Percentiles rank a stretch among this genome's conserved stretches.
These are phyloP conservation scores for Zygosaccharomyces gambellarensis DNA, from an alignment of 805 yeast species.

Conservation along the genomic window DNA sequence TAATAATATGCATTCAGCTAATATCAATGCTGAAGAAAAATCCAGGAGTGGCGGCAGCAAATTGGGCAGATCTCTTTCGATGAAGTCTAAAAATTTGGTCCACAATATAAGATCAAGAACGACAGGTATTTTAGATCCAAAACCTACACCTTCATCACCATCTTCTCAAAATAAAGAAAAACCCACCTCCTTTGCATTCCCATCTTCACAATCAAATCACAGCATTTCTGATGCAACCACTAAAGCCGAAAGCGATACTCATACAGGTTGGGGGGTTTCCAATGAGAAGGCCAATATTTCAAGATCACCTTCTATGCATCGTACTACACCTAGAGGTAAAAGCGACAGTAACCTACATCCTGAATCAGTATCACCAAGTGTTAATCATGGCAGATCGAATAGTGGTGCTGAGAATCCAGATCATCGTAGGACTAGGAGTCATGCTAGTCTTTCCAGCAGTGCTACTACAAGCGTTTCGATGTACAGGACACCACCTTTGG, in stretches of 20 bases:
- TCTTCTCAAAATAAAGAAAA: conserved; percentile 3
- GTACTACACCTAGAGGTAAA: conserved; percentile 22
- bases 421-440: conserved; percentile 12
- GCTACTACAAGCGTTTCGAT: conserved; percentile 20
- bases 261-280: conserved; percentile 36
- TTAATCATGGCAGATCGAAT: background rate
- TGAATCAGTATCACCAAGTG: conserved; percentile 3
- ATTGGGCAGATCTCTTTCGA: conserved; percentile 33
- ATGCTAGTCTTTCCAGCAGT: conserved; percentile 10
- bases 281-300: conserved; percentile 3
- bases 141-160: conserved; percentile 8
- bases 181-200: background rate
- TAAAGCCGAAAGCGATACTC: conserved; percentile 23
- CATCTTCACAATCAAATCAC: conserved; percentile 1
- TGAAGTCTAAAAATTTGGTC: conserved; percentile 30
- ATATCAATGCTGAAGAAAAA: conserved; percentile 5
- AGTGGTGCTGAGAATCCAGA: conserved; percentile 6
- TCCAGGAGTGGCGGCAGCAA: conserved; percentile 16
- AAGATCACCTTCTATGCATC: conserved; percentile 7
- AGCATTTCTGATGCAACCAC: conserved; percentile 3
- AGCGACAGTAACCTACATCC: conserved; percentile 28
- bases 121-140: conserved; percentile 14
- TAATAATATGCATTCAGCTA: background rate
- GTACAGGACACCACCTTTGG: conserved; percentile 25
- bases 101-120: conserved; percentile 23